phyloP scores from a whole-genome alignment of 306 rosid genomes.

The Malus sylvestris region DNA sequence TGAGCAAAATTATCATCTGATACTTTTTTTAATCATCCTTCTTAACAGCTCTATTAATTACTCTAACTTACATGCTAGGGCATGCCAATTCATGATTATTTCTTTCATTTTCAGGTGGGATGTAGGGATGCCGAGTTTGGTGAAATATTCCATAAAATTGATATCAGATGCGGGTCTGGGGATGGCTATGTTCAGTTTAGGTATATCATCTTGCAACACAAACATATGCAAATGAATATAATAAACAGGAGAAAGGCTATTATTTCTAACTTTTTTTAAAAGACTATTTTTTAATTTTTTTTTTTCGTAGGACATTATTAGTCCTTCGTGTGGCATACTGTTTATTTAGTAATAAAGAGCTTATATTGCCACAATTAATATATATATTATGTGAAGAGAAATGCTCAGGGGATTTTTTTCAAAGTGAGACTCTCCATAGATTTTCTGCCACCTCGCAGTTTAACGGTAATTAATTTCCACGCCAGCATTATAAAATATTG shows the following conservation, averaged over 20 bases:
- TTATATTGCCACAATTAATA: too few species aligned
- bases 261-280: too few species aligned
- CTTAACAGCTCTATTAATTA: neutral
- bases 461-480: too few species aligned
- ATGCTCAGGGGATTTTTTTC: too few species aligned
- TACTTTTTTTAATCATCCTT: neutral
- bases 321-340: too few species aligned
- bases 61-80: neutral
- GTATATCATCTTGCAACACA: neutral
- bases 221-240: neutral
- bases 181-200: slow-evolving; percentile 47
- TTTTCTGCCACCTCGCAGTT: too few species aligned
- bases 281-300: too few species aligned
- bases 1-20: neutral
- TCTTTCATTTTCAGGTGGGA: slow-evolving; percentile 24
- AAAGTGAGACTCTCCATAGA: too few species aligned
- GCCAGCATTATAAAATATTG: too few species aligned
- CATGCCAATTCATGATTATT: neutral
- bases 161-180: slow-evolving; percentile 44
- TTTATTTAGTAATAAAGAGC: too few species aligned
- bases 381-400: too few species aligned
- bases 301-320: too few species aligned
- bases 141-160: slow-evolving; percentile 31
- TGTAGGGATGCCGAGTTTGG: slow-evolving; percentile 41
- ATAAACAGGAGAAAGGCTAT: neutral